Percentiles rank a stretch among this genome's conserved stretches.
These are phyloP conservation scores for Aspergillus luchuensis DNA, from an alignment of 2,329 filamentous ascomycete species.

Conservation along the genomic window DNA sequence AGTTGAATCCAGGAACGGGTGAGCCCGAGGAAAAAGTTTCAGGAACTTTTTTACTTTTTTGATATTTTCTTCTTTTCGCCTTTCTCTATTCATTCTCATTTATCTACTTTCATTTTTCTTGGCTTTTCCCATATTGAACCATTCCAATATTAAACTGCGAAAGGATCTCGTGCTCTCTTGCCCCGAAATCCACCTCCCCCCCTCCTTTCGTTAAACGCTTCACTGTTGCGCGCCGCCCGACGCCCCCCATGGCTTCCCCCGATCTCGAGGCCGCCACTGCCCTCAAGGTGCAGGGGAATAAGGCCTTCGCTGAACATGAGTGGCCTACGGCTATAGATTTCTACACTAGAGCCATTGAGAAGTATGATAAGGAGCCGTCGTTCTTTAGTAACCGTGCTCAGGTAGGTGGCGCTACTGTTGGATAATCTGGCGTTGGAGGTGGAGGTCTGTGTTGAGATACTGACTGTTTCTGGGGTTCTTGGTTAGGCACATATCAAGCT, in stretches of 20 bases:
- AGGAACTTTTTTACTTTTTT: no score
- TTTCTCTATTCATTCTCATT: background rate
- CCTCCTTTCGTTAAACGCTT: constrained; percentile 2
- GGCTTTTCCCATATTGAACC: no score
- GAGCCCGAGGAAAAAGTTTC: background rate
- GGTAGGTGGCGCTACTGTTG: constrained; percentile 59
- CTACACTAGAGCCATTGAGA: constrained; percentile 84
- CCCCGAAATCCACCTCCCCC: constrained; percentile 25
- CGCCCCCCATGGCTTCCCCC: constrained; percentile 40
- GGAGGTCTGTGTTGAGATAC: constrained; percentile 4
- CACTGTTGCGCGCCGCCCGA: background rate
- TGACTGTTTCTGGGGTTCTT: constrained; percentile 13
- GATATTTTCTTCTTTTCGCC: background rate
- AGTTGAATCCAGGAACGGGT: background rate
- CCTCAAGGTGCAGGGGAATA: constrained; percentile 92
- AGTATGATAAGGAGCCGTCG: constrained; percentile 79
- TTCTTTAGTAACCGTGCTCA: constrained; percentile 96
- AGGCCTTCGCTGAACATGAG: constrained; percentile 84
- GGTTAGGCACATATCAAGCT: constrained; percentile 87
- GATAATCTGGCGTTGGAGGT: background rate
- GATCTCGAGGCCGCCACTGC: constrained; percentile 70
- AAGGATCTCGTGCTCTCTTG: constrained; percentile 16
- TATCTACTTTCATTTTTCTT: background rate
- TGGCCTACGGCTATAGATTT: constrained; percentile 79
- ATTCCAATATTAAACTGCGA: no score